Base-by-base conservation (phyloP, 176 grass and related monocot genomes). In the Raddia distichophylla region DNA sequence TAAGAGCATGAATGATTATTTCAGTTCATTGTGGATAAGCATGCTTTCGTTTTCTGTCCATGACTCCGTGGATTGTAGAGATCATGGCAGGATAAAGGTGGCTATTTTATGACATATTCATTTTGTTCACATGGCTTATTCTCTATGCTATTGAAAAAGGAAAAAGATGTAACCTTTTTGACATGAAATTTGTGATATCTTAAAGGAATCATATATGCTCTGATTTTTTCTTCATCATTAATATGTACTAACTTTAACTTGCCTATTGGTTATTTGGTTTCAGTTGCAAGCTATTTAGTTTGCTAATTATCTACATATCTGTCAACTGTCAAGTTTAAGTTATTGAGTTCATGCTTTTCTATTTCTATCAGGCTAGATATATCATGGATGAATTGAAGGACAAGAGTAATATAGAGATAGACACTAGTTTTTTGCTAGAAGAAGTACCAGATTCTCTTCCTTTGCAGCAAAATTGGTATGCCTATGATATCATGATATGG, bases 301-400 rank as follows among this genome's bases (percentile, higher is more conserved):
- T 81, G 47, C 46, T 75, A n/a, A 54, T 37, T 53, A 10, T 53
- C 22, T 56, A 10, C 8, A 50, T 7, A 54, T 64, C 72, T 71
- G 9, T 64, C 55, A 18, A 18, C 72, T 71, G 9, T 64, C 55
- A 18, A 18, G 8, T 12, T 16, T 69, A 27, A 80, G 34, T 71
- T 66, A 14, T 40, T 40, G 37, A 40, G 2, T 40, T 40, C 37
- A 1, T 74, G 5, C 81, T 84, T 73, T 78, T 74, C 47, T 87
- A 14, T 70, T 67, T 80, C 69, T 86, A 17, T 51, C 78, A 96
- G 90, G 73, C 72, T 60, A 84, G 48, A 78, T 96, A 96, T 90
- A 66, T 97, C 74, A 61, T 73, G 83, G 90, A 97, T 18, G 93
- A 97, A 83, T 64, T 84, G 73, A 89, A 83, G 77, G 93, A 97